Evolutionary conservation across 805 yeast species (phyloP), one percentile per base, ranked within the genome.

Genomic region (Zygosaccharomyces gambellarensis): DNA sequence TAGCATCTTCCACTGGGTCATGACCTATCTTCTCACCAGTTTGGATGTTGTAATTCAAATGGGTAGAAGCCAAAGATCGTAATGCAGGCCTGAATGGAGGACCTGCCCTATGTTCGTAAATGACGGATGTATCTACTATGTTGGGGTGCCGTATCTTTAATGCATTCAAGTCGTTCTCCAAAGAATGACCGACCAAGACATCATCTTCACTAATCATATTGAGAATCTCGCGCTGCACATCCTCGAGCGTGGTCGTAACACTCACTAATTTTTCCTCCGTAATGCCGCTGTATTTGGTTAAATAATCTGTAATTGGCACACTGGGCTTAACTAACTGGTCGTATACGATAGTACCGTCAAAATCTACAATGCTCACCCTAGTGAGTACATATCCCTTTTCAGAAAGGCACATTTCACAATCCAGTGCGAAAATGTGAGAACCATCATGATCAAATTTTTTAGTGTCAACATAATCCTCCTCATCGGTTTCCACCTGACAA

Each of bases 371-470:
- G 2, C 96, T 86, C 0, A 87, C 80, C 46, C 97, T 74, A 0
- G 98, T 81, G 36, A 92, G 71, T 1, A 80, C 95, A 38, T 76
- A 74, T 0, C 89, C 90, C 1, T 60, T 53, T 0, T 71, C 77
- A 0, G 90, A 68, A 50, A 75, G 69, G 63, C 97, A 89, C 89
- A 92, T 94, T 68, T 92, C 99, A 72, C 99, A 94, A 68, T 92
- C 99, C 17, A 94, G 56, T 0, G 95, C 94, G 69, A 80, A 88
- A 0, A 85, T 79, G 49, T 75, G 81, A 0, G 85, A 76, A 0
- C 82, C 83, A 8, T 73, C 81, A 53, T 80, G 83, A 0, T 76
- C 78, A 52, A 80, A 78, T 1, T 61, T 48, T 11, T 36, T 55
- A 0, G 95, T 85, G 39, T 79, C 79, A 1, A 71, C 75, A 83